Percentiles rank a stretch among this genome's conserved stretches.
Conservation (phyloP, 768 basidiomycete species). For the Termitomyces sp. region DNA sequence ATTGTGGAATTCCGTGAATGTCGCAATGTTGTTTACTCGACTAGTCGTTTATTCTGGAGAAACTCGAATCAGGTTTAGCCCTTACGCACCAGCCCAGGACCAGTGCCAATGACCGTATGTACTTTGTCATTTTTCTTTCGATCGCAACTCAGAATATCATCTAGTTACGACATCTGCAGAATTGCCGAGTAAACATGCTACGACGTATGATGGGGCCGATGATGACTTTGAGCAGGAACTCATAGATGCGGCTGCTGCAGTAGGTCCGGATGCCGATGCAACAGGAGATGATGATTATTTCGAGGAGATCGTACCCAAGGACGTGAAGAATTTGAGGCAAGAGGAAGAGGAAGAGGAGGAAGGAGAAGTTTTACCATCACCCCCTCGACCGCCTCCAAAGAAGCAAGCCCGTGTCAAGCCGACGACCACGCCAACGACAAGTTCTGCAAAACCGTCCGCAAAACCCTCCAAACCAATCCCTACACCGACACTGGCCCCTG, state of each 20-base stretch:
- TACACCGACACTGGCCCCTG: not conserved
- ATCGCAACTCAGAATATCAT: not conserved
- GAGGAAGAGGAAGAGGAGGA: slow-evolving; percentile 37
- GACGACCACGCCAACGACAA: not conserved
- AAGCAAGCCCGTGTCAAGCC: not conserved
- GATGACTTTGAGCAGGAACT: slow-evolving; percentile 26
- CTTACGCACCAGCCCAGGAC: slow-evolving; percentile 50
- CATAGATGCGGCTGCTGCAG: slow-evolving; percentile 13
- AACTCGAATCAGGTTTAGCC: slow-evolving; percentile 62
- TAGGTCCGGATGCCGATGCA: slow-evolving; percentile 26
- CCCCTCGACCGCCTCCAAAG: slow-evolving; percentile 7
- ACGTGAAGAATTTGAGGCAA: slow-evolving; percentile 21
- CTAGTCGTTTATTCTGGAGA: slow-evolving; percentile 72
- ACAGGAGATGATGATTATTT: slow-evolving; percentile 40
- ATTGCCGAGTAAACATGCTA: slow-evolving; percentile 9
- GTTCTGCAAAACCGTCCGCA: not conserved
- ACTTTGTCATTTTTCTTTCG: too few species aligned
- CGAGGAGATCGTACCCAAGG: slow-evolving; percentile 32
- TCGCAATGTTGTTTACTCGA: slow-evolving; percentile 11
- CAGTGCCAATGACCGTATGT: slow-evolving; percentile 13
- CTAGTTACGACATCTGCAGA: slow-evolving; percentile 12
- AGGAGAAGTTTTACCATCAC: slow-evolving; percentile 24
- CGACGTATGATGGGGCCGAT: slow-evolving; percentile 18
- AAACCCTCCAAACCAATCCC: not conserved
- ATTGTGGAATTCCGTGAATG: slow-evolving; percentile 16